Conservation (phyloP, 495 filamentous ascomycete species). For the Neurospora terricola region DNA sequence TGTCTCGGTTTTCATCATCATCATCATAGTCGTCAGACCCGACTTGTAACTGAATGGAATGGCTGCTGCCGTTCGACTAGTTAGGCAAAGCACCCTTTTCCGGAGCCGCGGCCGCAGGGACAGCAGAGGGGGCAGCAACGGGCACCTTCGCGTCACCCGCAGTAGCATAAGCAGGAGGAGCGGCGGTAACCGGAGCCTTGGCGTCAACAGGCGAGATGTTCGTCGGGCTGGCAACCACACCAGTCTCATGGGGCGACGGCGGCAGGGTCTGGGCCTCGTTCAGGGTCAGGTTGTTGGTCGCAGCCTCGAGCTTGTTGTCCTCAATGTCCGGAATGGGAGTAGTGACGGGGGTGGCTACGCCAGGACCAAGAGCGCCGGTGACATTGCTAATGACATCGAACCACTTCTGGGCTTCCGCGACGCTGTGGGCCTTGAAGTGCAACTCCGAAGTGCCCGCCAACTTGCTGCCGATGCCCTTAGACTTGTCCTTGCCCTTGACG, state of each 20-base stretch:
- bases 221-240: not conserved
- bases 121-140: slow-evolving; percentile 5
- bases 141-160: not conserved
- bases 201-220: not conserved
- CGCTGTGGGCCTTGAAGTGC: slow-evolving; percentile 56
- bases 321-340: slow-evolving; percentile 8
- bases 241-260: not conserved
- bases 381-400: slow-evolving; percentile 54
- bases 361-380: slow-evolving; percentile 27
- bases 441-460: slow-evolving; percentile 42
- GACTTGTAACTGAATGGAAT: not conserved
- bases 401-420: slow-evolving; percentile 73
- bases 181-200: not conserved
- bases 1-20: slow-evolving; percentile 2
- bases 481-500: slow-evolving; percentile 84
- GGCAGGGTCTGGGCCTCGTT: slow-evolving; percentile 8
- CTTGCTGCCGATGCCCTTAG: slow-evolving; percentile 40
- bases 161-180: not conserved
- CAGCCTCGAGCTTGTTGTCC: slow-evolving; percentile 7
- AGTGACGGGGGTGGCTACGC: slow-evolving; percentile 8
- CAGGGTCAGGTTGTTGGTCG: slow-evolving; percentile 4
- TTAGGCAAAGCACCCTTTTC: slow-evolving; percentile 28
- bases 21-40: slow-evolving; percentile 12
- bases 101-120: slow-evolving; percentile 18
- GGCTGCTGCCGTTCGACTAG: slow-evolving; percentile 26